Evolutionary conservation across 2,329 filamentous ascomycete genomes (phyloP), one percentile per base, ranked within the genome.

Genomic region (Colletotrichum cuscutae): DNA sequence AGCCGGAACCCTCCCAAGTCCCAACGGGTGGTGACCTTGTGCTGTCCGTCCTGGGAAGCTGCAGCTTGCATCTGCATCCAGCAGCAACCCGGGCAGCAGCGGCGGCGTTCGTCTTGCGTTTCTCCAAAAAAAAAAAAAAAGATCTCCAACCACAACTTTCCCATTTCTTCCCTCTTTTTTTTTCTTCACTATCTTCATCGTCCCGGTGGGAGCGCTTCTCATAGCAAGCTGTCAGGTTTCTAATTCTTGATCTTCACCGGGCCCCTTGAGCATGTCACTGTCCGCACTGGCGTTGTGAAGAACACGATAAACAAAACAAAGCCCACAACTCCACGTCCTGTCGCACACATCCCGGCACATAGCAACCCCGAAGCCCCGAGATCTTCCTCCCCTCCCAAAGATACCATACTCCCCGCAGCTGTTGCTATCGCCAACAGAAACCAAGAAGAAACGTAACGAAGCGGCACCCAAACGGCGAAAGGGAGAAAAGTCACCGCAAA

Each of bases 41-140:
- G 49, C 13, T 28, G 46, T 22, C 42, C 42, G 3, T 49, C 15
- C 42, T n/a, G 15, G 42, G 42, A 19, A 32, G 59, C 26, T 71
- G 66, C 65, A 70, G 62, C 60, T 64, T 64, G 65, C 70, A 69
- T 70, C 66, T 72, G 63, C 63, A 65, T 24, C 63, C 49, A 65
- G 62, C 62, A 77, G 26, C 81, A 83, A 26, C 81, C 82, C 66
- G 56, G 63, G 13, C 76, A 75, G 6, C 77, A 71, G 26, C 84
- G 83, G 76, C 77, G 81, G 15, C 83, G 84, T 73, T 73, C 76
- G 42, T 49, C 84, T 67, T 83, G 64, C 37, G 75, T 32, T 65
- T 22, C 62, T 42, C 62, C 58, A 60, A 52, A 60, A 52, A 46
- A 46, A 37, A 60, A 52, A 60, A 52, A 46, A 46, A 37, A 37